Conservation (phyloP, 441 rosid genomes). For the Corymbia citriodora region DNA sequence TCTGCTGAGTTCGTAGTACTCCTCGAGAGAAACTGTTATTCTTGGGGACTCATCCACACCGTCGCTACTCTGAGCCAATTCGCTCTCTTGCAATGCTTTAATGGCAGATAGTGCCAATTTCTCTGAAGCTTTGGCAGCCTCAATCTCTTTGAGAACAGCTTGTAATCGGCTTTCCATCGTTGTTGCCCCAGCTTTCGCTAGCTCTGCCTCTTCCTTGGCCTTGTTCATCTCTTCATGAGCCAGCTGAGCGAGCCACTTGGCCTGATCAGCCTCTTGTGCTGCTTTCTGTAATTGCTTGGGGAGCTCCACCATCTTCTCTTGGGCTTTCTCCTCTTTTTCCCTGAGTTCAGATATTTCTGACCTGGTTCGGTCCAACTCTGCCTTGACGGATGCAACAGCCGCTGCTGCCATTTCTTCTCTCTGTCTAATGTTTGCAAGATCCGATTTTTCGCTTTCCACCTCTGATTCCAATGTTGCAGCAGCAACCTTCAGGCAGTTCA, state of each 20-base stretch:
- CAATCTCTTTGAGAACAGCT: constrained; percentile 84
- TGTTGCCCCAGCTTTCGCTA: constrained; percentile 71
- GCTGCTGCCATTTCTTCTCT: constrained; percentile 88
- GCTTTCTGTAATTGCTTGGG: constrained; percentile 83
- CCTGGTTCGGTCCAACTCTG: constrained; percentile 60
- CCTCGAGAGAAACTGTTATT: constrained; percentile 75
- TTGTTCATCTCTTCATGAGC: constrained; percentile 74
- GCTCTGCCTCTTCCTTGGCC: constrained; percentile 77
- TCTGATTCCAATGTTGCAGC: constrained; percentile 51
- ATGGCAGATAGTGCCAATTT: constrained; percentile 76
- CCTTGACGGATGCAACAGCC: constrained; percentile 72
- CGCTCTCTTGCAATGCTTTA: constrained; percentile 77
- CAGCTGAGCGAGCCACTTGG: constrained; percentile 48
- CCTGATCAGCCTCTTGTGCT: constrained; percentile 77
- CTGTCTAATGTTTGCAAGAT: constrained; percentile 52
- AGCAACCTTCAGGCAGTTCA: constrained; percentile 60
- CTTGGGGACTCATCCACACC: constrained; percentile 33
- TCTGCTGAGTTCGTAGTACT: constrained; percentile 88
- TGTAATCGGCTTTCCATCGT: constrained; percentile 68
- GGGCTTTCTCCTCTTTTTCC: constrained; percentile 69
- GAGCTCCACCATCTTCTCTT: constrained; percentile 54
- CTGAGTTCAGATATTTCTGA: constrained; percentile 56
- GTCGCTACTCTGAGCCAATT: constrained; percentile 35
- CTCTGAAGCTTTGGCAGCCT: constrained; percentile 87
- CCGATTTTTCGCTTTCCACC: constrained; percentile 56